A percentile compares a stretch with the other conserved stretches of the same genome.
Evolutionary conservation across 2,329 filamentous ascomycete species (phyloP).

Genomic region (Fusarium miscanthi): DNA sequence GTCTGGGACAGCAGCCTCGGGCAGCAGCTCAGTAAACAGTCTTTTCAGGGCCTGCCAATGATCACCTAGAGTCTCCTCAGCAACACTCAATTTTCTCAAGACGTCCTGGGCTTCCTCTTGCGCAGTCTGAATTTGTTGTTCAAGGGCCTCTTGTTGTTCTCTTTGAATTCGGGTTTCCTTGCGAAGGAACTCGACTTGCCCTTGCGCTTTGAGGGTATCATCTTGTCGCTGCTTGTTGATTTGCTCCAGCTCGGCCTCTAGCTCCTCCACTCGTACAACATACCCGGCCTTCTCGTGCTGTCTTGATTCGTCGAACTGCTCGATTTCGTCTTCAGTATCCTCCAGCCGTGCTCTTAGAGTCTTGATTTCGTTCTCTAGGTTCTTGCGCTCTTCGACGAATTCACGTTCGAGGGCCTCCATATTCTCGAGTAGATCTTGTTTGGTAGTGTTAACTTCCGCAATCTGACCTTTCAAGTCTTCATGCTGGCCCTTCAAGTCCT

Average conservation of each 20-base stretch:
- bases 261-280: slow-evolving; percentile 73
- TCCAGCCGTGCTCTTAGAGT: slow-evolving; percentile 81
- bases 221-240: slow-evolving; percentile 68
- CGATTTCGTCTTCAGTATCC: slow-evolving; percentile 91
- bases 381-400: slow-evolving; percentile 85
- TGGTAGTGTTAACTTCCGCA: slow-evolving; percentile 89
- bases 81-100: slow-evolving; percentile 60
- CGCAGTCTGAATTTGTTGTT: slow-evolving; percentile 65
- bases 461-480: slow-evolving; percentile 73
- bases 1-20: slow-evolving; percentile 62
- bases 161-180: slow-evolving; percentile 70
- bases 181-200: slow-evolving; percentile 71
- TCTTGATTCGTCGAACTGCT: slow-evolving; percentile 82
- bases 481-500: slow-evolving; percentile 63
- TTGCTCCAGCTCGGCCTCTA: slow-evolving; percentile 78
- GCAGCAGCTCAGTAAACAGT: slow-evolving; percentile 68
- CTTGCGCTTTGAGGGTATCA: slow-evolving; percentile 67
- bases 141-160: slow-evolving; percentile 68
- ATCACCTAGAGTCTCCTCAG: slow-evolving; percentile 63
- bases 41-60: slow-evolving; percentile 67
- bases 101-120: slow-evolving; percentile 66
- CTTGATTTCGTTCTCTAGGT: slow-evolving; percentile 83
- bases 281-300: slow-evolving; percentile 82
- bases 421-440: slow-evolving; percentile 93
- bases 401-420: slow-evolving; percentile 92